Evolutionary conservation across 768 basidiomycete species (phyloP).

Genomic region (Leccinum truebloodii): DNA sequence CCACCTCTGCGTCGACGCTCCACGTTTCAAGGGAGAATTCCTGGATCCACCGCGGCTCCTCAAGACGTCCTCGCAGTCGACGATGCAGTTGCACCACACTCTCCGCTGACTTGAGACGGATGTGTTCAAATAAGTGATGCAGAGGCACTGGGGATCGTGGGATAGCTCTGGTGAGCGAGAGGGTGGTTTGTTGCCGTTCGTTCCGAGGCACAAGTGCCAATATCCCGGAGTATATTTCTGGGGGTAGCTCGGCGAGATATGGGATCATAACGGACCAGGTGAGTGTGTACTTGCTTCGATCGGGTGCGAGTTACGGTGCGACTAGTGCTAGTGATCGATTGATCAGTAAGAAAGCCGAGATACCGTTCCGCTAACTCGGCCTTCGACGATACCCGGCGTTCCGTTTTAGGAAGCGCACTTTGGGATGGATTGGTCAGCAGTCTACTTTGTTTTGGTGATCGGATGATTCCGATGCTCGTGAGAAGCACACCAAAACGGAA

Average conservation of each 20-base stretch:
- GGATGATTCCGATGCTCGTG: no score
- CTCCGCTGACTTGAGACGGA: slow-evolving; percentile 50
- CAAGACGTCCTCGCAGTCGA: slow-evolving; percentile 45
- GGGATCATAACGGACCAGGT: slow-evolving; percentile 16
- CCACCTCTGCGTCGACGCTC: slow-evolving; percentile 72
- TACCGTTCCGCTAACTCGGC: no score
- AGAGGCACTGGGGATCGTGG: slow-evolving; percentile 60
- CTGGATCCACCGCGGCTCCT: slow-evolving; percentile 44
- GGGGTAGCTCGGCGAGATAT: slow-evolving; percentile 46
- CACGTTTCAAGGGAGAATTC: slow-evolving; percentile 59
- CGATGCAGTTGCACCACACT: slow-evolving; percentile 60
- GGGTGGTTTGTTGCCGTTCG: slow-evolving; percentile 50
- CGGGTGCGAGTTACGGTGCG: no score
- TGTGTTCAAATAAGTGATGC: slow-evolving; percentile 55
- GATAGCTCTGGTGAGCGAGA: slow-evolving; percentile 63
- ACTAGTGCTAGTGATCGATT: no score
- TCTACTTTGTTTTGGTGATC: no score
- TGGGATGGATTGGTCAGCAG: no score
- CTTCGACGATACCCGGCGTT: no score
- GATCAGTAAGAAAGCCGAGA: no score
- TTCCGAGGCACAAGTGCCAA: slow-evolving; percentile 50
- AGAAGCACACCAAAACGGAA: no score
- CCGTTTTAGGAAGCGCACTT: no score
- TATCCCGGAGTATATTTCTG: slow-evolving; percentile 66
- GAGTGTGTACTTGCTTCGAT: neutral